Percentiles rank a stretch among this genome's conserved stretches.
phyloP scores from a whole-genome alignment of 2,329 filamentous ascomycete species.

The Coniella lustricola region DNA sequence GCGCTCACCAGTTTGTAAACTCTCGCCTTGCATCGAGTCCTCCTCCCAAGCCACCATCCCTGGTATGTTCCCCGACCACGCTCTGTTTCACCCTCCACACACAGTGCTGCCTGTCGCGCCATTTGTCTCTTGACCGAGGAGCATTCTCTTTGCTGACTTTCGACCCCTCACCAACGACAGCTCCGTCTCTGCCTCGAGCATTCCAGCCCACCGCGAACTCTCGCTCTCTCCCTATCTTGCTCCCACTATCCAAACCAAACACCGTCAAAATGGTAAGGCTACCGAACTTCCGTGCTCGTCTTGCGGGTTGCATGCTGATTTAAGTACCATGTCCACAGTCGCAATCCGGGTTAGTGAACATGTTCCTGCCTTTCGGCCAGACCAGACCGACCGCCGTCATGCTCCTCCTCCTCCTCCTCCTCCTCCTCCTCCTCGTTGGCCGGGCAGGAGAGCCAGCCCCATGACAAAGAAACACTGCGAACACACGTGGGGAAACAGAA shows the following conservation, averaged over 20 bases:
- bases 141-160: slow-evolving; percentile 10
- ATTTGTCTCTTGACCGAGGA: slow-evolving; percentile 1
- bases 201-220: slow-evolving; percentile 5
- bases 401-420: not conserved
- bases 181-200: slow-evolving; percentile 7
- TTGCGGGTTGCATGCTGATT: not conserved
- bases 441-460: not conserved
- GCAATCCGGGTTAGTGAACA: slow-evolving; percentile 58
- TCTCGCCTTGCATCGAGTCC: slow-evolving; percentile 6
- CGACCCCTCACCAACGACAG: slow-evolving; percentile 16
- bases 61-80: slow-evolving; percentile 5
- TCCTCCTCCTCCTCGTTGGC: not conserved
- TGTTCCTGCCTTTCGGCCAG: slow-evolving; percentile 15
- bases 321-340: slow-evolving; percentile 40
- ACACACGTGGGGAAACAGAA: not conserved
- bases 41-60: not conserved
- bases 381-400: not conserved
- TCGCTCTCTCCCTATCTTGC: no score
- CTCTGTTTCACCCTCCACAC: not conserved
- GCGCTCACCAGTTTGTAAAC: slow-evolving; percentile 1
- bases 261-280: slow-evolving; percentile 14
- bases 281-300: not conserved
- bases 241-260: not conserved
- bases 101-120: slow-evolving; percentile 10
- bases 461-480: slow-evolving; percentile 9